Percentiles rank a stretch among this genome's conserved stretches.
Conservation (phyloP, 805 yeast species). For the Saturnispora halmiae region DNA sequence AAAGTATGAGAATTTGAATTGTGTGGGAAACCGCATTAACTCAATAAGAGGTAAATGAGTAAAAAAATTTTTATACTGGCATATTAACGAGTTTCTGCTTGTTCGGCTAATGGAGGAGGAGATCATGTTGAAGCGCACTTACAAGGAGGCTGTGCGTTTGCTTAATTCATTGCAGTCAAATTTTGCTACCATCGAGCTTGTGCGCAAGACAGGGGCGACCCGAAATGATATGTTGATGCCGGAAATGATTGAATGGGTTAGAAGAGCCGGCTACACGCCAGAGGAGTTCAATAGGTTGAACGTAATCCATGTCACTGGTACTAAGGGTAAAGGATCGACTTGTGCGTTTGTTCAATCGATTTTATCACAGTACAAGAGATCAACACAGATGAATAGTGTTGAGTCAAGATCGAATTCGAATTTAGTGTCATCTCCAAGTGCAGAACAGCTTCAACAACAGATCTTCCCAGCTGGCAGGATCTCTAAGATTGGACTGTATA, state of each 20-base stretch:
- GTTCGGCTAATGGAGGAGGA: slow-evolving; percentile 2
- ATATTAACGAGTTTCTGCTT: background rate
- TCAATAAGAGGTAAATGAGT: no score
- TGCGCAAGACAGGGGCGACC: slow-evolving; percentile 53
- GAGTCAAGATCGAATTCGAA: slow-evolving; percentile 8
- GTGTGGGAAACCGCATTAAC: no score
- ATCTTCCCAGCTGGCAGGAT: slow-evolving; percentile 22
- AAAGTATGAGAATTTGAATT: background rate
- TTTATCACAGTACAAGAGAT: slow-evolving; percentile 56
- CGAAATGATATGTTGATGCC: slow-evolving; percentile 63
- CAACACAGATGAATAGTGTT: background rate
- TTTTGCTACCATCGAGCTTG: slow-evolving; percentile 80
- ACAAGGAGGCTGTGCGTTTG: slow-evolving; percentile 69
- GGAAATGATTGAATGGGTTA: slow-evolving; percentile 78
- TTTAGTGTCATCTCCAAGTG: no score
- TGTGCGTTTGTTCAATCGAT: slow-evolving; percentile 90
- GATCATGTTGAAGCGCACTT: slow-evolving; percentile 26
- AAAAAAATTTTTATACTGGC: no score
- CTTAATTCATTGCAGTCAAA: slow-evolving; percentile 86
- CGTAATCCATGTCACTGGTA: slow-evolving; percentile 89
- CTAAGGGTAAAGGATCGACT: slow-evolving; percentile 97
- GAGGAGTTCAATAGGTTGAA: slow-evolving; percentile 65
- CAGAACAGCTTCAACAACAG: no score
- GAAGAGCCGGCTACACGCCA: slow-evolving; percentile 59
- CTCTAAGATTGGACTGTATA: slow-evolving; percentile 77